Conservation (phyloP, 2,329 filamentous ascomycete genomes). For the Beauveria sp. region DNA sequence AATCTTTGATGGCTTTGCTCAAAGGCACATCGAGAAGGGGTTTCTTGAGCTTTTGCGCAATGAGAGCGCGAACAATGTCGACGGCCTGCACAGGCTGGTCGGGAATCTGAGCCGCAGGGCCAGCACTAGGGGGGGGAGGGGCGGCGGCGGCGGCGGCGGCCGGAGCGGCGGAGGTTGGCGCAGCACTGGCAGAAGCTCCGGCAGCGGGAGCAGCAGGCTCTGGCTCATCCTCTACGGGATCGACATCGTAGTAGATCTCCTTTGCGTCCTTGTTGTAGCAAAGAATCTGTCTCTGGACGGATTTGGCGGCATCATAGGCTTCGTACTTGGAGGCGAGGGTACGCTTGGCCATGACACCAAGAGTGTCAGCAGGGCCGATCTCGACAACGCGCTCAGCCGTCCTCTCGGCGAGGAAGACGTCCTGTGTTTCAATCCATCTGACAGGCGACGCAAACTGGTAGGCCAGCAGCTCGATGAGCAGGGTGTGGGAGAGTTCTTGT, state of each 20-base stretch:
- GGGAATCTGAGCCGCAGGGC: constrained; percentile 77
- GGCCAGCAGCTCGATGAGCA: constrained; percentile 96
- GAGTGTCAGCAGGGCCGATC: constrained; percentile 90
- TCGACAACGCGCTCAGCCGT: constrained; percentile 95
- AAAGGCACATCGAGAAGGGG: constrained; percentile 78
- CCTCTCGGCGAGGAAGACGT: constrained; percentile 97
- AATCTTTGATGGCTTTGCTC: constrained; percentile 95
- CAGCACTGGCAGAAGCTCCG: constrained; percentile 37
- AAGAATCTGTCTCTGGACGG: constrained; percentile 91
- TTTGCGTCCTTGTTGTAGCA: constrained; percentile 99
- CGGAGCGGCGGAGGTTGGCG: constrained; percentile 46
- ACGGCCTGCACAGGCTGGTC: constrained; percentile 83
- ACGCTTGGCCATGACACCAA: constrained; percentile 94
- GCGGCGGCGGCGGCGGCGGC: constrained; percentile 44
- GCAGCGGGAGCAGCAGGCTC: constrained; percentile 48
- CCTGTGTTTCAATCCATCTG: constrained; percentile 99
- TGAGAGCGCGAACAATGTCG: constrained; percentile 79
- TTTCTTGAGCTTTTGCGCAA: constrained; percentile 98
- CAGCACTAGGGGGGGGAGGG: constrained; percentile 61
- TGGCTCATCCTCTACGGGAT: constrained; percentile 86
- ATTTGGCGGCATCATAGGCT: constrained; percentile 94
- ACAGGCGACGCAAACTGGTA: constrained; percentile 99
- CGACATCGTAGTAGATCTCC: constrained; percentile 98
- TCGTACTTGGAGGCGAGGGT: constrained; percentile 97
- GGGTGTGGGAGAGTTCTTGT: constrained; percentile 96